Percentiles rank a stretch among this genome's conserved stretches.
These are phyloP conservation scores for Fusarium burgessii DNA, from an alignment of 2,329 filamentous ascomycete species.

Conservation along the genomic window DNA sequence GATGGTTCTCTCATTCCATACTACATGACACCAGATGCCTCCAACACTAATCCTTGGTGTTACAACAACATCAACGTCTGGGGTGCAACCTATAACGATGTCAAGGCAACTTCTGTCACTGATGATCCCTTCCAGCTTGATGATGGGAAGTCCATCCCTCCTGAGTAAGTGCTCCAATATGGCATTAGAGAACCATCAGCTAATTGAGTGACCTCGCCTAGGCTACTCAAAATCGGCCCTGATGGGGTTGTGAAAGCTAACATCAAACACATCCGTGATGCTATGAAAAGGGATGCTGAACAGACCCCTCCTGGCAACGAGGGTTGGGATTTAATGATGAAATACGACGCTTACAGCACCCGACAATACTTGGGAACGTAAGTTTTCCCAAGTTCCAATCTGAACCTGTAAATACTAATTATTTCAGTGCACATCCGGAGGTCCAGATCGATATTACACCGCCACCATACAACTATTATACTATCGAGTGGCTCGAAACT, in stretches of 20 bases:
- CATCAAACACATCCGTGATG: neutral
- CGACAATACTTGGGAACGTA: slow-evolving; percentile 7
- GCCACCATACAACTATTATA: slow-evolving; percentile 7
- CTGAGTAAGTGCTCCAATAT: neutral
- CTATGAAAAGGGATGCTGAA: slow-evolving; percentile 1
- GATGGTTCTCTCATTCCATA: slow-evolving; percentile 19
- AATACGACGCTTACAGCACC: slow-evolving; percentile 18
- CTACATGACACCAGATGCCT: neutral
- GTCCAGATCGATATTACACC: neutral
- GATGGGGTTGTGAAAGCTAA: slow-evolving; percentile 4
- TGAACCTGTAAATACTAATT: neutral
- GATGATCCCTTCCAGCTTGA: slow-evolving; percentile 8
- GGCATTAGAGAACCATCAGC: no score
- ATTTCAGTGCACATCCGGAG: neutral
- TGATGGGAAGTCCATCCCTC: neutral
- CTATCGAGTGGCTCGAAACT: slow-evolving; percentile 22
- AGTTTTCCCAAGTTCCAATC: neutral
- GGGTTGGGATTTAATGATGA: slow-evolving; percentile 15
- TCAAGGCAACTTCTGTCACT: neutral
- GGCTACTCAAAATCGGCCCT: neutral
- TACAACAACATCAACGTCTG: slow-evolving; percentile 15
- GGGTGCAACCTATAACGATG: neutral
- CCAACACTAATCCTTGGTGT: slow-evolving; percentile 15
- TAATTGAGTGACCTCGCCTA: neutral
- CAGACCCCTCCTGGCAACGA: neutral